These are phyloP conservation scores for Annulohypoxylon bovei DNA, from an alignment of 495 filamentous ascomycete species.

Conservation along the genomic window DNA sequence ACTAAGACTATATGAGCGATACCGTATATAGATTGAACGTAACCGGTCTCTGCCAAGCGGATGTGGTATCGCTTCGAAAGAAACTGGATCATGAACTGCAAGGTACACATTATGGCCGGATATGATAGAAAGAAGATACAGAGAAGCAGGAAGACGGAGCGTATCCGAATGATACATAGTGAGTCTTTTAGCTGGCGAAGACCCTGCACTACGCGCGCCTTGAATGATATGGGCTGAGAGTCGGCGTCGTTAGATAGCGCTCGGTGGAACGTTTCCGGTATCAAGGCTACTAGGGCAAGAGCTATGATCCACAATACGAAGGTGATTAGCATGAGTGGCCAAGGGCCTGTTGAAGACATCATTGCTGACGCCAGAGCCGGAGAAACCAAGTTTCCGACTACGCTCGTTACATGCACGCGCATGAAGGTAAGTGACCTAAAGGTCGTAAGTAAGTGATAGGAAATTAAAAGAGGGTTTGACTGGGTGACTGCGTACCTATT, in stretches of 20 bases:
- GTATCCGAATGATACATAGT: slow-evolving; percentile 28
- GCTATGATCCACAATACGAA: slow-evolving; percentile 41
- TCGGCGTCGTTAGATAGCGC: neutral
- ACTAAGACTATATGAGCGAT: slow-evolving; percentile 39
- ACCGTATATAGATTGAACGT: slow-evolving; percentile 46
- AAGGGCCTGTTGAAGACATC: slow-evolving; percentile 67
- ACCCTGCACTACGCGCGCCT: slow-evolving; percentile 18
- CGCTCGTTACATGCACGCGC: slow-evolving; percentile 55
- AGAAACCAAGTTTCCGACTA: slow-evolving; percentile 62
- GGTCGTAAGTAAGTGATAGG: slow-evolving; percentile 5
- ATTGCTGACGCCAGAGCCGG: slow-evolving; percentile 64
- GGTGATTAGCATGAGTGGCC: slow-evolving; percentile 59
- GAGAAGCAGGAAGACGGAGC: slow-evolving; percentile 37
- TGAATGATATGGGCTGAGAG: slow-evolving; percentile 10
- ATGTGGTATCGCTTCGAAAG: slow-evolving; percentile 45
- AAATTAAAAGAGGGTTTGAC: neutral
- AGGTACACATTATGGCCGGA: slow-evolving; percentile 36
- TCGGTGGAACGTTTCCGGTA: slow-evolving; percentile 58
- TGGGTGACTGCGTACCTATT: slow-evolving; percentile 53
- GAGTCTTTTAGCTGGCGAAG: slow-evolving; percentile 39
- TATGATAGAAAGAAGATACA: slow-evolving; percentile 39
- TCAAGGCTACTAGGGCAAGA: slow-evolving; percentile 44
- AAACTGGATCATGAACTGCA: slow-evolving; percentile 46
- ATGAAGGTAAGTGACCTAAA: slow-evolving; percentile 64
- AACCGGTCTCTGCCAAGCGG: slow-evolving; percentile 42